phyloP scores from a whole-genome alignment of 768 basidiomycete genomes.

The Tricholoma terreum region DNA sequence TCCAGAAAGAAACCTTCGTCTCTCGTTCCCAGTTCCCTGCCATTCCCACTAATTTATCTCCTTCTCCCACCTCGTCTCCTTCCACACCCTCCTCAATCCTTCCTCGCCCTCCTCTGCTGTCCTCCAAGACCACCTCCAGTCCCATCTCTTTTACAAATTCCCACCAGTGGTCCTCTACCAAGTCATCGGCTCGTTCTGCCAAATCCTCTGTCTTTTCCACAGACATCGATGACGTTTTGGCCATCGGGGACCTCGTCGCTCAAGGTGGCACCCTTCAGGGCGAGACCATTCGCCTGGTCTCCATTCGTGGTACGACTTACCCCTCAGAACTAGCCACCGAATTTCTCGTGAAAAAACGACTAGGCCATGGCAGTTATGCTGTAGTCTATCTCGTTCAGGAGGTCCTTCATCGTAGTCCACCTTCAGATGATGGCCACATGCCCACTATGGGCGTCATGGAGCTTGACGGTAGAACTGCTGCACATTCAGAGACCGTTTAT shows the following conservation, averaged over 20 bases:
- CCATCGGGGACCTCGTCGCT: constrained; percentile 71
- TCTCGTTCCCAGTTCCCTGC: constrained; percentile 29
- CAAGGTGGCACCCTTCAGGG: constrained; percentile 65
- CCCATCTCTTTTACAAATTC: constrained; percentile 26
- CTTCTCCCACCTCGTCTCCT: constrained; percentile 34
- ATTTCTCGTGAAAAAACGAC: constrained; percentile 81
- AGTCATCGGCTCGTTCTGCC: constrained; percentile 26
- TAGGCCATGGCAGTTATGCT: constrained; percentile 90
- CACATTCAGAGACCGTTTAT: constrained; percentile 46
- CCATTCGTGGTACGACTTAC: constrained; percentile 34
- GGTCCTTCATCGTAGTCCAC: constrained; percentile 48
- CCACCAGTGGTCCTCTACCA: constrained; percentile 23
- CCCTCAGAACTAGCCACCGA: constrained; percentile 51
- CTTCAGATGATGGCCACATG: constrained; percentile 56
- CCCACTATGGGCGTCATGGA: constrained; percentile 56
- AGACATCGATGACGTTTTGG: constrained; percentile 58
- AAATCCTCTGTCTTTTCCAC: constrained; percentile 37
- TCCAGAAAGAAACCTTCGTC: constrained; percentile 34
- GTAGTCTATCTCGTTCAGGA: constrained; percentile 91
- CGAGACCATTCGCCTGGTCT: constrained; percentile 60
- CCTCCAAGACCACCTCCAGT: constrained; percentile 30
- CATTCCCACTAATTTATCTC: constrained; percentile 31
- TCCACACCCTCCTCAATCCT: constrained; percentile 33
- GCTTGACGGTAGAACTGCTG: constrained; percentile 37
- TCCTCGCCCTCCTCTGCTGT: constrained; percentile 39